These are phyloP conservation scores for Sporopachydermia quercuum DNA, from an alignment of 805 yeast species.

Conservation along the genomic window DNA sequence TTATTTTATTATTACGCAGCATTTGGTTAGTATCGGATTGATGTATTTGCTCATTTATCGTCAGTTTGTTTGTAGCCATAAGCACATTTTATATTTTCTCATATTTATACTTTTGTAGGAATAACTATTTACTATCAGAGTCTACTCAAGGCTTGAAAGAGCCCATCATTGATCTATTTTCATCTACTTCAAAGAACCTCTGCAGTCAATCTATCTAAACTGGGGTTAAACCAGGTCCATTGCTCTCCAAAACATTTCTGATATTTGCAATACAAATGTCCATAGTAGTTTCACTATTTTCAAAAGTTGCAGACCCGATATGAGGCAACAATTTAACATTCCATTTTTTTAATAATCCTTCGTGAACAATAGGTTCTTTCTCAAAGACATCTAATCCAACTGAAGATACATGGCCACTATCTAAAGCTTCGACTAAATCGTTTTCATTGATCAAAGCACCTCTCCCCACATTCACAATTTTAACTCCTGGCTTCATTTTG, in stretches of 20 bases:
- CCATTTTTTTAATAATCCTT: slow-evolving; percentile 34
- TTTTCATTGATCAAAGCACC: slow-evolving; percentile 55
- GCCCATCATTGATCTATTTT: no score
- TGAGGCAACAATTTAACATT: slow-evolving; percentile 63
- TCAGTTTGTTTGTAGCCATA: no score
- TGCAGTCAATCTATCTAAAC: no score
- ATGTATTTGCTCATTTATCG: no score
- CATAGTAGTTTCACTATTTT: slow-evolving; percentile 10
- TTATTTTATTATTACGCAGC: background rate
- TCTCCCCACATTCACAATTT: slow-evolving; percentile 63
- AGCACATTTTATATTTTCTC: no score
- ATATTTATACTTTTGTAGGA: no score
- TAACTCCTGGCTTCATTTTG: slow-evolving; percentile 34
- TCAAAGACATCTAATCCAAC: slow-evolving; percentile 66
- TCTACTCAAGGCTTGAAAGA: no score
- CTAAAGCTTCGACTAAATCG: slow-evolving; percentile 46
- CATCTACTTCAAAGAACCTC: no score
- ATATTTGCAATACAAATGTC: slow-evolving; percentile 50
- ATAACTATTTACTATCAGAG: no score
- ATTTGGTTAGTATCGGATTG: no score
- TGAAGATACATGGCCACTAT: slow-evolving; percentile 41
- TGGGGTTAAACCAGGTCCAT: background rate
- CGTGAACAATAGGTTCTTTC: slow-evolving; percentile 42
- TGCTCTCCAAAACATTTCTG: slow-evolving; percentile 21
- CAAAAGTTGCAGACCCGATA: slow-evolving; percentile 46